A percentile compares a stretch with the other conserved stretches of the same genome.
phyloP scores from a whole-genome alignment of 169 alveolate species.

The Plasmodium knowlesi region DNA sequence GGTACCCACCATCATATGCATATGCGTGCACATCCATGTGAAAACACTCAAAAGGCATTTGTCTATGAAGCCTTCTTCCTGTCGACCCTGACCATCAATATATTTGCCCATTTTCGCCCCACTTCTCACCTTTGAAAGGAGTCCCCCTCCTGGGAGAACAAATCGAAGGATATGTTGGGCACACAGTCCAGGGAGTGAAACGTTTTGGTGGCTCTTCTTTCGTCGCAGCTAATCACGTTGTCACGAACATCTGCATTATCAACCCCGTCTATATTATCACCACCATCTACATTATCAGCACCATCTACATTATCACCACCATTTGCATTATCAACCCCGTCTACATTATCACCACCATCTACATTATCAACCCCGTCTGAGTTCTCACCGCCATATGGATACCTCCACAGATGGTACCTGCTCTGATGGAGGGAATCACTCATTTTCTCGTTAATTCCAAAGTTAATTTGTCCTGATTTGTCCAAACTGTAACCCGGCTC shows the following conservation, averaged over 20 bases:
- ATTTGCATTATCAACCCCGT: background rate
- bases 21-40: background rate
- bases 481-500: background rate
- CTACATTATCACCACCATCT: background rate
- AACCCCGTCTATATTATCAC: background rate
- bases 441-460: conserved; percentile 25
- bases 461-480: conserved; percentile 25
- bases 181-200: conserved; percentile 47
- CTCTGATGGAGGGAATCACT: conserved; percentile 14
- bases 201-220: conserved; percentile 1
- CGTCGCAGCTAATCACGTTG: background rate
- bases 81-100: background rate
- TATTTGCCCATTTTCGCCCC: background rate
- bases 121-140: conserved; percentile 7
- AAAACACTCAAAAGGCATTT: background rate
- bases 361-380: background rate
- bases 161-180: conserved; percentile 59
- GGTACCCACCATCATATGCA: background rate
- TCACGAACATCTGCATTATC: background rate
- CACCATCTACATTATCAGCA: background rate
- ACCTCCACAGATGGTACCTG: background rate
- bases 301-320: background rate
- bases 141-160: conserved; percentile 11
- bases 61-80: background rate
- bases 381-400: background rate